phyloP scores from a whole-genome alignment of 225 moss, liverwort and hornwort species.

The Bryum argenteum region DNA sequence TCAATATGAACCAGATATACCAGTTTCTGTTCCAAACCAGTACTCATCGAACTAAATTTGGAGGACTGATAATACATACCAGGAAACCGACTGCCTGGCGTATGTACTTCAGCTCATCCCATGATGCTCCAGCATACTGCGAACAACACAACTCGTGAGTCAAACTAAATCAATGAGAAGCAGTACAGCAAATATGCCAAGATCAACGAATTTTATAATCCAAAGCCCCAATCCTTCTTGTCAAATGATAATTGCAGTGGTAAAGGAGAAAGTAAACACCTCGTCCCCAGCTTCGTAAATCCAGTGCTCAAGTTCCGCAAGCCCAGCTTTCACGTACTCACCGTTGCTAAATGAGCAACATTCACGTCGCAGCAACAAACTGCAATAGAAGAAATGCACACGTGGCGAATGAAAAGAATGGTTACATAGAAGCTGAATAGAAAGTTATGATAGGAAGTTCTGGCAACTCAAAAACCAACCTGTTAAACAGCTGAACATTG shows the following conservation, averaged over 20 bases:
- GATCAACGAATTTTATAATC: background rate
- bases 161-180: constrained; percentile 17
- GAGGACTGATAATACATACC: constrained; percentile 45
- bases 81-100: constrained; percentile 93
- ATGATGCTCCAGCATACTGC: constrained; percentile 87
- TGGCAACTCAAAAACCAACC: constrained; percentile 42
- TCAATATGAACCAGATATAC: background rate
- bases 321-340: constrained; percentile 95
- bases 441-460: background rate
- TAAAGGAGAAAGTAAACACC: constrained; percentile 33
- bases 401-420: background rate
- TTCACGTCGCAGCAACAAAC: constrained; percentile 87
- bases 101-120: constrained; percentile 97
- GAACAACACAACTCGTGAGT: constrained; percentile 18
- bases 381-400: constrained; percentile 31
- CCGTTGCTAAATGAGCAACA: constrained; percentile 98
- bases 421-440: background rate
- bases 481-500: constrained; percentile 95
- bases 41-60: background rate
- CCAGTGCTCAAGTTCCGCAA: constrained; percentile 95
- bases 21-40: background rate
- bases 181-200: background rate
- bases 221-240: background rate
- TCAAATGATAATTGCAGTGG: background rate
- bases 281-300: constrained; percentile 87